Conservation (phyloP, 495 filamentous ascomycete species). For the Neurospora sp. region DNA sequence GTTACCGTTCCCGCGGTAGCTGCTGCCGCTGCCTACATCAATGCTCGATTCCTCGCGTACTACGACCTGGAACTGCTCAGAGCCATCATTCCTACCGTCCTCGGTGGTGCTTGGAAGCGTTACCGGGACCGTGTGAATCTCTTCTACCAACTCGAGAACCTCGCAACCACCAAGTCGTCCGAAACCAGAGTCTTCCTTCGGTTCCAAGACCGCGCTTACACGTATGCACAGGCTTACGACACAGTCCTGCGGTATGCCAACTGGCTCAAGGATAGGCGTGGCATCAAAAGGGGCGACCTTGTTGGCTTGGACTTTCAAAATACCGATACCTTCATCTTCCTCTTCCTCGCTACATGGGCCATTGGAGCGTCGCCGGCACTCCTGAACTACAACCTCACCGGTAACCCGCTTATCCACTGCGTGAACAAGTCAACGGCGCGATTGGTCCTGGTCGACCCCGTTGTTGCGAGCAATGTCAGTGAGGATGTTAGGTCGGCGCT, state of each 20-base stretch:
- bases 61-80: slow-evolving; percentile 54
- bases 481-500: slow-evolving; percentile 35
- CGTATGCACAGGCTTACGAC: slow-evolving; percentile 72
- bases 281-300: slow-evolving; percentile 64
- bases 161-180: slow-evolving; percentile 48
- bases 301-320: slow-evolving; percentile 89
- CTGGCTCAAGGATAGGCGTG: slow-evolving; percentile 66
- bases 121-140: slow-evolving; percentile 53
- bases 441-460: slow-evolving; percentile 65
- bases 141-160: slow-evolving; percentile 71
- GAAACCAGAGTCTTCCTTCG: slow-evolving; percentile 55
- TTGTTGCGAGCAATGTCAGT: slow-evolving; percentile 43
- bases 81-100: slow-evolving; percentile 31
- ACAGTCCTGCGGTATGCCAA: slow-evolving; percentile 65
- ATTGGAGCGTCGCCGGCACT: slow-evolving; percentile 86
- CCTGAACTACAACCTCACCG: slow-evolving; percentile 85
- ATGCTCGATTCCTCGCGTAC: slow-evolving; percentile 57
- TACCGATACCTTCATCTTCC: slow-evolving; percentile 67
- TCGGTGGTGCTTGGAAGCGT: slow-evolving; percentile 34
- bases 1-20: slow-evolving; percentile 55
- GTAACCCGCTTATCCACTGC: slow-evolving; percentile 69
- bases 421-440: slow-evolving; percentile 59
- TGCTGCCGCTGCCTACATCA: slow-evolving; percentile 68
- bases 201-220: slow-evolving; percentile 66
- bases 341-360: slow-evolving; percentile 80